These are phyloP conservation scores for Dactylellina parvicollis DNA, from an alignment of 2,329 filamentous ascomycete species.

Conservation along the genomic window DNA sequence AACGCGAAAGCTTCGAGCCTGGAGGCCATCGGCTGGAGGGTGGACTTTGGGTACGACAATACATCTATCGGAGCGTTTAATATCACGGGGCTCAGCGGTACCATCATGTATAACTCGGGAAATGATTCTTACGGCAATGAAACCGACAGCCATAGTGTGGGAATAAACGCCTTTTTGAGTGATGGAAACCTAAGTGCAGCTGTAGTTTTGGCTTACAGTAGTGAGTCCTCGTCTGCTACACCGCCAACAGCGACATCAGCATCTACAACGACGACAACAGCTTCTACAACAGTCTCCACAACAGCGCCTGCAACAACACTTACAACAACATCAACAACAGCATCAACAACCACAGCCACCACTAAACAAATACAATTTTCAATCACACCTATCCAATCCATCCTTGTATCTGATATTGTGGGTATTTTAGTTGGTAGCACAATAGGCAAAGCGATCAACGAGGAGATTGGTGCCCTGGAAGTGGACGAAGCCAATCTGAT, in stretches of 20 bases:
- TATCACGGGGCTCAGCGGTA: background rate
- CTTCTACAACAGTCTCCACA: too few relatives aligned
- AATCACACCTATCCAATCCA: background rate
- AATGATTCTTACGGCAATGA: constrained; percentile 2
- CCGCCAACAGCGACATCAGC: too few relatives aligned
- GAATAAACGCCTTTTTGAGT: constrained; percentile 3
- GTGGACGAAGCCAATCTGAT: constrained; percentile 7
- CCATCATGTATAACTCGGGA: background rate
- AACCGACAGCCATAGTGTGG: background rate
- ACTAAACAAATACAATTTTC: background rate
- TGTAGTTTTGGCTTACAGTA: constrained; percentile 4
- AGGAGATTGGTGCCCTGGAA: background rate
- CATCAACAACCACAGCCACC: background rate
- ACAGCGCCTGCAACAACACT: too few relatives aligned
- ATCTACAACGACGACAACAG: too few relatives aligned
- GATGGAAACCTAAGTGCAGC: constrained; percentile 1
- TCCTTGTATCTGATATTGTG: constrained; percentile 1
- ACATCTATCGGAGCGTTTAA: background rate
- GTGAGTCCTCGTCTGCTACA: constrained; percentile 1
- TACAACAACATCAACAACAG: too few relatives aligned
- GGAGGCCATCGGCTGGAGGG: background rate
- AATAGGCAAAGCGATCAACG: constrained; percentile 5
- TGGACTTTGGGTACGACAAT: background rate
- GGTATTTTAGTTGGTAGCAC: background rate
- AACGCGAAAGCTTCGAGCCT: constrained; percentile 6